A percentile compares a stretch with the other conserved stretches of the same genome.
Conservation (phyloP, 2,329 filamentous ascomycete genomes). For the Rachicladosporium sp. region DNA sequence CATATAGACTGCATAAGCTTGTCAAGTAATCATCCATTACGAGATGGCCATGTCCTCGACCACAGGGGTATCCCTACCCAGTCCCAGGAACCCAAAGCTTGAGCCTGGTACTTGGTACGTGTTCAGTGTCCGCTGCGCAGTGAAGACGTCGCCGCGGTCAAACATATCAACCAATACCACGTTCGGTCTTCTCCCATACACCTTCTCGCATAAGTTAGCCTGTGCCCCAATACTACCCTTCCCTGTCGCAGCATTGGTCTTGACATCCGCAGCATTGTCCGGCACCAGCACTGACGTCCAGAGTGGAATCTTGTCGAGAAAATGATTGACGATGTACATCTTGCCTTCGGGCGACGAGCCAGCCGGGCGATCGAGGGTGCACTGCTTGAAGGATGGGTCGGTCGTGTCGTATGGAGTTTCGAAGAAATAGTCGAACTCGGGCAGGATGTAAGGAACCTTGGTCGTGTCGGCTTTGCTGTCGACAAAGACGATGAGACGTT, state of each 20-base stretch:
- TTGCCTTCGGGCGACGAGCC: constrained; percentile 25
- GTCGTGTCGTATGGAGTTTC: constrained; percentile 25
- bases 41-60: too few relatives aligned
- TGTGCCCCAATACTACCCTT: constrained; percentile 34
- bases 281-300: constrained; percentile 29
- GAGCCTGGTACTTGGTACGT: too few relatives aligned
- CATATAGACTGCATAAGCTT: too few relatives aligned
- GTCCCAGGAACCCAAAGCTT: too few relatives aligned
- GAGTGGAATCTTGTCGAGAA: constrained; percentile 30
- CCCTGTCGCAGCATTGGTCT: constrained; percentile 33
- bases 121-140: constrained; percentile 29
- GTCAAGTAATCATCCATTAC: too few relatives aligned
- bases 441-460: constrained; percentile 26
- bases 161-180: constrained; percentile 34
- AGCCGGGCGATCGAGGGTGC: constrained; percentile 32
- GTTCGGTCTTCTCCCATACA: constrained; percentile 29
- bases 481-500: constrained; percentile 33
- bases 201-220: constrained; percentile 24
- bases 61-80: too few relatives aligned
- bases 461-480: constrained; percentile 32
- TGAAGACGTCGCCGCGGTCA: constrained; percentile 32
- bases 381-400: constrained; percentile 28
- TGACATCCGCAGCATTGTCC: constrained; percentile 25
- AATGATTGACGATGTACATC: constrained; percentile 39
- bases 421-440: constrained; percentile 30